Percentiles rank a stretch among this genome's conserved stretches.
Conservation (phyloP, 2,329 filamentous ascomycete genomes). For the Penicillium sp. region DNA sequence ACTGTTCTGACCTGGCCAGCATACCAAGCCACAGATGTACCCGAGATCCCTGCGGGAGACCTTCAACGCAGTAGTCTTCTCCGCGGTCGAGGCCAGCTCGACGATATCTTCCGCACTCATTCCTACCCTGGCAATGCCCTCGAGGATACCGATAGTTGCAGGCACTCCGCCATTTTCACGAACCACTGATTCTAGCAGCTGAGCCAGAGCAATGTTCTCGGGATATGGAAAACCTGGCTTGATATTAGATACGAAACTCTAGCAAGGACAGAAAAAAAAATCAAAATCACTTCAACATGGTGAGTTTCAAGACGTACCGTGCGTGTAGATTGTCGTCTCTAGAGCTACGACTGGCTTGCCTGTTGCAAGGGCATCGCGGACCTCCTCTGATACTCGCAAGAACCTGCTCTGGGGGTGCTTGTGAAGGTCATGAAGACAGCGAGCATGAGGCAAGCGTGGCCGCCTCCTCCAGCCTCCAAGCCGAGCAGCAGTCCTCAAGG, state of each 20-base stretch:
- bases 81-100: conserved; percentile 66
- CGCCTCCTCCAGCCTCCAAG: conserved; percentile 20
- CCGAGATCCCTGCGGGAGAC: conserved; percentile 85
- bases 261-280: neutral
- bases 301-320: conserved; percentile 58
- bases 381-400: conserved; percentile 77
- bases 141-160: conserved; percentile 85
- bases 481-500: conserved; percentile 26
- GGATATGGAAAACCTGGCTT: conserved; percentile 67
- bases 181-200: conserved; percentile 77
- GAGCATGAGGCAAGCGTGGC: conserved; percentile 19
- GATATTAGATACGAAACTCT: conserved; percentile 11
- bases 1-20: conserved; percentile 22
- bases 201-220: conserved; percentile 73
- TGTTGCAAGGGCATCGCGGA: conserved; percentile 71
- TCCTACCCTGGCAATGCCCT: conserved; percentile 81
- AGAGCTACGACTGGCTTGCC: conserved; percentile 85
- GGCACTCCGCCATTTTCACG: conserved; percentile 80
- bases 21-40: conserved; percentile 75
- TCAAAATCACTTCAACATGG: neutral
- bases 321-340: conserved; percentile 96
- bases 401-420: conserved; percentile 48
- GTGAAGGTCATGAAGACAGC: conserved; percentile 34
- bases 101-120: conserved; percentile 71
- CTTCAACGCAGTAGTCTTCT: conserved; percentile 71